Evolutionary conservation across 129 eudicot genomes (phyloP).

Genomic region (Silybum marianum): DNA sequence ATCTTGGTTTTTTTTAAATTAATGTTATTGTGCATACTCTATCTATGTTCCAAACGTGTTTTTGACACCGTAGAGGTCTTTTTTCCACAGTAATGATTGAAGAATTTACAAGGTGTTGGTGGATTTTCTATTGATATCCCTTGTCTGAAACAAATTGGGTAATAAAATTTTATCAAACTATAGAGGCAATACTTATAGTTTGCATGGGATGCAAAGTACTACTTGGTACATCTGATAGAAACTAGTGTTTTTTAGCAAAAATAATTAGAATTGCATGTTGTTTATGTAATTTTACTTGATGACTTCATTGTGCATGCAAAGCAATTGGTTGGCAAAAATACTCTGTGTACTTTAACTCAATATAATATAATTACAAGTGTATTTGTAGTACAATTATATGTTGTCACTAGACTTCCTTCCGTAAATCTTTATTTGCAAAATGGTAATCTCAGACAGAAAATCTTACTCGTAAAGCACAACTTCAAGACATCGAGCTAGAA

Average conservation of each 20-base stretch:
- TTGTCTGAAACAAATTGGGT: background rate
- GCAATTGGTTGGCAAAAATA: background rate
- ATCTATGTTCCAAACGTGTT: too few relatives aligned
- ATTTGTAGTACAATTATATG: background rate
- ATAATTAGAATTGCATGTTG: too few relatives aligned
- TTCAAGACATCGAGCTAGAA: constrained; percentile 87
- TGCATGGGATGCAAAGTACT: too few relatives aligned
- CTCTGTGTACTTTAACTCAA: background rate
- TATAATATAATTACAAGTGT: constrained; percentile 9
- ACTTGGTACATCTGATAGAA: too few relatives aligned
- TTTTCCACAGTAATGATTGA: too few relatives aligned
- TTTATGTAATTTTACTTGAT: too few relatives aligned
- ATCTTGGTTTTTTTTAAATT: too few relatives aligned
- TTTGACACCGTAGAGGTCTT: background rate
- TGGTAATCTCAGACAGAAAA: constrained; percentile 63
- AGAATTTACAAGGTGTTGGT: too few relatives aligned
- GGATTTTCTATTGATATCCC: background rate
- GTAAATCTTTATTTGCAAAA: background rate
- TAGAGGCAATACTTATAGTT: too few relatives aligned
- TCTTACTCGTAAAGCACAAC: constrained; percentile 76
- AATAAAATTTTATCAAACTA: too few relatives aligned
- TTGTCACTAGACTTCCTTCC: background rate
- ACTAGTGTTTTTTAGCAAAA: too few relatives aligned
- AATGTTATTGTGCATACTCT: too few relatives aligned
- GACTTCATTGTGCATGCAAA: background rate